A percentile compares a stretch with the other conserved stretches of the same genome.
Conservation (phyloP, 179 eudicot species). For the Silene coronaria region DNA sequence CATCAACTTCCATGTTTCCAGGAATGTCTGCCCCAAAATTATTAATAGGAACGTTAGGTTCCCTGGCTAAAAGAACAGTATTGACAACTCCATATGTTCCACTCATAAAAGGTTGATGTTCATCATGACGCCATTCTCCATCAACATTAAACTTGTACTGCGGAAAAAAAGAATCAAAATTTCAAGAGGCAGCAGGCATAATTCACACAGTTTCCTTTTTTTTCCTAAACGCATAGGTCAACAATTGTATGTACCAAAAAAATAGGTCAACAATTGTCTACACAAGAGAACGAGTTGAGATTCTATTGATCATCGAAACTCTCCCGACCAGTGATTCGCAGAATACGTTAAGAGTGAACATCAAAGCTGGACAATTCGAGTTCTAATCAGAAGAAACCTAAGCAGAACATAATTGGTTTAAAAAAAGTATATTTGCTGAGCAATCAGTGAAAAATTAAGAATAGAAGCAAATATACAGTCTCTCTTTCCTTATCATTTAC, state of each 20-base stretch:
- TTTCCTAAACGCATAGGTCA: no score
- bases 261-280: no score
- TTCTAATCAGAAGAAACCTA: no score
- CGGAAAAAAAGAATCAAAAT: constrained; percentile 16
- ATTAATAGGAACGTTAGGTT: constrained; percentile 34
- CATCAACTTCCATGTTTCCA: constrained; percentile 88
- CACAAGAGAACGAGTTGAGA: background rate
- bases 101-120: constrained; percentile 53
- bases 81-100: constrained; percentile 71
- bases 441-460: background rate
- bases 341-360: background rate
- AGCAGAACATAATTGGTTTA: no score
- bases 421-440: background rate
- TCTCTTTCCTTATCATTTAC: background rate
- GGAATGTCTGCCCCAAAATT: constrained; percentile 39
- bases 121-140: constrained; percentile 95
- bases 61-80: constrained; percentile 57
- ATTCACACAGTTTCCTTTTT: background rate
- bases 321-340: background rate
- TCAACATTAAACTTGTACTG: constrained; percentile 95
- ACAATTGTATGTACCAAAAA: no score
- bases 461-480: background rate
- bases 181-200: constrained; percentile 14
- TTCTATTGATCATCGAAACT: background rate
- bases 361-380: background rate